Evolutionary conservation across 306 rosid genomes (phyloP).

Genomic region (Dryas alaskensis): DNA sequence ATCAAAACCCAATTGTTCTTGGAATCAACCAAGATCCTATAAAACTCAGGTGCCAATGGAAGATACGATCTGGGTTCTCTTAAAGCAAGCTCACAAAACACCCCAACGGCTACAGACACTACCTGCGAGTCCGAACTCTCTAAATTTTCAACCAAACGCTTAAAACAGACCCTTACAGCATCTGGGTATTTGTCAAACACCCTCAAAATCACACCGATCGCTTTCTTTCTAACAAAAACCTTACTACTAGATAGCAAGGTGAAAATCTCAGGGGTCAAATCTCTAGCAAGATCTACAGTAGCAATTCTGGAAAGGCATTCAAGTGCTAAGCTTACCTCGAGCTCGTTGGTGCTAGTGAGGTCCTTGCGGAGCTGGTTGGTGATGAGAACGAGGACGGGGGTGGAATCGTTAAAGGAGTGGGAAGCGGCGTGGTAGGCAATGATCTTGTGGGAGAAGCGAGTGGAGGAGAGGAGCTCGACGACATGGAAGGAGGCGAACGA

Average conservation of each 20-base stretch:
- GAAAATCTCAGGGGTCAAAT: slow-evolving; percentile 75
- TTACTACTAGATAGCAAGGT: slow-evolving; percentile 56
- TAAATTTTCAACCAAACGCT: slow-evolving; percentile 83
- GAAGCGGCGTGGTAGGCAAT: slow-evolving; percentile 81
- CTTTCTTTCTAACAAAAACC: slow-evolving; percentile 65
- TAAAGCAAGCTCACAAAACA: slow-evolving; percentile 72
- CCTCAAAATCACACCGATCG: slow-evolving; percentile 62
- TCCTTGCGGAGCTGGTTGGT: slow-evolving; percentile 96
- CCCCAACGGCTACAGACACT: slow-evolving; percentile 69
- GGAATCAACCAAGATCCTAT: slow-evolving; percentile 62
- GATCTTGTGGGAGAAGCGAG: slow-evolving; percentile 68
- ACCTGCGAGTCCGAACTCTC: slow-evolving; percentile 59
- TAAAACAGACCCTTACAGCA: slow-evolving; percentile 80
- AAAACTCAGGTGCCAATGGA: slow-evolving; percentile 86
- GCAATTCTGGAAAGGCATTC: slow-evolving; percentile 67
- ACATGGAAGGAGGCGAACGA: slow-evolving; percentile 89
- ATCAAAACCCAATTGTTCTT: slow-evolving; percentile 90
- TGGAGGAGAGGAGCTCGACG: slow-evolving; percentile 87
- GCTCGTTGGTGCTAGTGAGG: slow-evolving; percentile 51
- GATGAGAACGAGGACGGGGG: slow-evolving; percentile 78
- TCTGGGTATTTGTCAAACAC: slow-evolving; percentile 80
- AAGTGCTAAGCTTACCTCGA: slow-evolving; percentile 75
- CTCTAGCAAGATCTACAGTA: slow-evolving; percentile 76
- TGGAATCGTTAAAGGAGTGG: slow-evolving; percentile 60
- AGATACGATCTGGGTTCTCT: slow-evolving; percentile 74